Evolutionary conservation across 768 basidiomycete genomes (phyloP).

Genomic region (Mycena polygramma): DNA sequence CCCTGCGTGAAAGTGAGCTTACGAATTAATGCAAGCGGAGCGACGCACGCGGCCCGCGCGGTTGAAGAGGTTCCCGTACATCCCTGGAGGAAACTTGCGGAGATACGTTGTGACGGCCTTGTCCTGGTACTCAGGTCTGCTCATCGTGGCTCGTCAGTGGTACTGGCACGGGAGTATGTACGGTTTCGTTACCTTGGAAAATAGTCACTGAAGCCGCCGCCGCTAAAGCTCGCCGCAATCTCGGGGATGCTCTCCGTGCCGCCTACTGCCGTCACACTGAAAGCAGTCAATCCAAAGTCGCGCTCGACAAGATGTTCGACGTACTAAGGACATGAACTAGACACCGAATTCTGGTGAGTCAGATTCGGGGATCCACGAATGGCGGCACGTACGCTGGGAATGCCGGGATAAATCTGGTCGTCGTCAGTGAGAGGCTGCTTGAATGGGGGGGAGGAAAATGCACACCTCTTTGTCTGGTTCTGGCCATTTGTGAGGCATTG

Average conservation of each 20-base stretch:
- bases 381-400: slow-evolving; percentile 65
- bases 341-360: background rate
- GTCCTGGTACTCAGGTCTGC: slow-evolving; percentile 67
- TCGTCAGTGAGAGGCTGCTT: background rate
- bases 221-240: slow-evolving; percentile 70
- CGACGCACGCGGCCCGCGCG: slow-evolving; percentile 63
- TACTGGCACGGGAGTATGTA: background rate
- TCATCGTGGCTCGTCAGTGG: background rate
- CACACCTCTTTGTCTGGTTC: slow-evolving; percentile 24
- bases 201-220: slow-evolving; percentile 81
- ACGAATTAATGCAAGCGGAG: background rate
- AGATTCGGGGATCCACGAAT: background rate
- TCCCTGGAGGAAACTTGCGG: slow-evolving; percentile 56
- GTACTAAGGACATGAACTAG: slow-evolving; percentile 63
- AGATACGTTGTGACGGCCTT: slow-evolving; percentile 60
- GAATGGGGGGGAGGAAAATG: slow-evolving; percentile 34
- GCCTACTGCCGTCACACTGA: slow-evolving; percentile 80
- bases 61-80: slow-evolving; percentile 73
- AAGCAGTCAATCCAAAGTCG: background rate
- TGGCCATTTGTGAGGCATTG: slow-evolving; percentile 73
- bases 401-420: slow-evolving; percentile 59
- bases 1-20: slow-evolving; percentile 49
- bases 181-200: slow-evolving; percentile 49
- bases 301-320: slow-evolving; percentile 29
- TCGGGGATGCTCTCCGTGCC: slow-evolving; percentile 74